Evolutionary conservation across 2,329 filamentous ascomycete genomes (phyloP).

Genomic region (Pyricularia pennisetigena): DNA sequence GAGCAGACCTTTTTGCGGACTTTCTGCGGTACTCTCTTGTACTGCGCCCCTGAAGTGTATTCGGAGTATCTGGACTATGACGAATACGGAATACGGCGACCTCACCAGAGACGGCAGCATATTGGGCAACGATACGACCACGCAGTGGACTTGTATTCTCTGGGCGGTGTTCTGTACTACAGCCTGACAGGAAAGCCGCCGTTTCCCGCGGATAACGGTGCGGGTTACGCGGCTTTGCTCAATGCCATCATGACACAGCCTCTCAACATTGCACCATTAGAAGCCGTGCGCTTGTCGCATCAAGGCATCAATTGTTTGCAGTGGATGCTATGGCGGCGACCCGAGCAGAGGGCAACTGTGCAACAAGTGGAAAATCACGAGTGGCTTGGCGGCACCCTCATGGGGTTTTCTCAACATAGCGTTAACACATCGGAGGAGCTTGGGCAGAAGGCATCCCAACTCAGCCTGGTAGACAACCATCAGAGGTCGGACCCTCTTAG

Average conservation of each 20-base stretch:
- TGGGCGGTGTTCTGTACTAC: constrained; percentile 86
- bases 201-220: constrained; percentile 68
- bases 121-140: constrained; percentile 68
- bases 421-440: constrained; percentile 51
- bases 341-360: constrained; percentile 66
- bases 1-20: constrained; percentile 90
- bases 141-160: constrained; percentile 92
- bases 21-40: constrained; percentile 90
- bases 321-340: constrained; percentile 74
- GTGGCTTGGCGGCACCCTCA: constrained; percentile 49
- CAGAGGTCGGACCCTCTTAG: constrained; percentile 11
- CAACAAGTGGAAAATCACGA: constrained; percentile 57
- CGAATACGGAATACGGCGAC: constrained; percentile 53
- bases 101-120: constrained; percentile 44
- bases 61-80: constrained; percentile 62
- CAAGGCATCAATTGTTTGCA: constrained; percentile 64
- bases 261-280: constrained; percentile 57
- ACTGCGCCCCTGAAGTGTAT: constrained; percentile 95
- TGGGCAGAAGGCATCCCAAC: constrained; percentile 49
- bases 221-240: constrained; percentile 70
- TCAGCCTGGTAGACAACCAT: constrained; percentile 46
- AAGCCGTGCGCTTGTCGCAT: constrained; percentile 47
- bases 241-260: constrained; percentile 75
- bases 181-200: constrained; percentile 71
- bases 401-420: constrained; percentile 7